A percentile compares a stretch with the other conserved stretches of the same genome.
Conservation (phyloP, 1,139 yeast species). For the Candida dubliniensis region DNA sequence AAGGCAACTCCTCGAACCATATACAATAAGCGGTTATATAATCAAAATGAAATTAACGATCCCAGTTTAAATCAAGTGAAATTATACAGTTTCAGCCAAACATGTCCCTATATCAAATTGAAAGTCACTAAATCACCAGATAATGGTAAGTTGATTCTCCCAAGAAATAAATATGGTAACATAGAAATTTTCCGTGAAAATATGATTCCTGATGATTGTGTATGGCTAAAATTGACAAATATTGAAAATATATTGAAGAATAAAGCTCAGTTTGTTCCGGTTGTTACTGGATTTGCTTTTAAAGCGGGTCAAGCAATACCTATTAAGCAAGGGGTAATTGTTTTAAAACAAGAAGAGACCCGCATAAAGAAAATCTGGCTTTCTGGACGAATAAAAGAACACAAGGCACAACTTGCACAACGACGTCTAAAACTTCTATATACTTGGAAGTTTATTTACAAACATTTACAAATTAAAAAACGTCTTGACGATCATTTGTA, state of each 20-base stretch:
- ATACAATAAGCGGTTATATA: slow-evolving; percentile 20
- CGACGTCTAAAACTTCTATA: slow-evolving; percentile 3
- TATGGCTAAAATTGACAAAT: slow-evolving; percentile 29
- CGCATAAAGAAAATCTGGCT: slow-evolving; percentile 32
- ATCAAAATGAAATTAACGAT: slow-evolving; percentile 20
- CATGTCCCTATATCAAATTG: slow-evolving; percentile 28
- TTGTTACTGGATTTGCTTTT: slow-evolving; percentile 33
- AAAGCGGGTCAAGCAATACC: slow-evolving; percentile 33
- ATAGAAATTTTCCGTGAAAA: slow-evolving; percentile 31
- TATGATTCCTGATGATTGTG: slow-evolving; percentile 36
- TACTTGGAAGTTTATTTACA: slow-evolving; percentile 26
- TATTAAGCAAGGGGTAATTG: slow-evolving; percentile 30
- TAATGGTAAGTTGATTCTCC: slow-evolving; percentile 19
- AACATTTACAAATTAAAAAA: slow-evolving; percentile 21
- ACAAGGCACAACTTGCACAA: not conserved
- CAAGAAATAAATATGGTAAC: slow-evolving; percentile 36
- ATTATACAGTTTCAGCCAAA: slow-evolving; percentile 33
- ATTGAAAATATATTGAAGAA: slow-evolving; percentile 24
- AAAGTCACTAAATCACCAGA: slow-evolving; percentile 9
- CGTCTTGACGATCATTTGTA: slow-evolving; percentile 29
- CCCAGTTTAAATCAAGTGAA: slow-evolving; percentile 24
- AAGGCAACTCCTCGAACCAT: slow-evolving; percentile 28
- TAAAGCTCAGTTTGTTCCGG: slow-evolving; percentile 30
- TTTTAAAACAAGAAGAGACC: slow-evolving; percentile 20
- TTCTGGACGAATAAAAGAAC: slow-evolving; percentile 20